Base-by-base conservation (phyloP, 352 stramenopile species). In the Phytophthora crassamura region DNA sequence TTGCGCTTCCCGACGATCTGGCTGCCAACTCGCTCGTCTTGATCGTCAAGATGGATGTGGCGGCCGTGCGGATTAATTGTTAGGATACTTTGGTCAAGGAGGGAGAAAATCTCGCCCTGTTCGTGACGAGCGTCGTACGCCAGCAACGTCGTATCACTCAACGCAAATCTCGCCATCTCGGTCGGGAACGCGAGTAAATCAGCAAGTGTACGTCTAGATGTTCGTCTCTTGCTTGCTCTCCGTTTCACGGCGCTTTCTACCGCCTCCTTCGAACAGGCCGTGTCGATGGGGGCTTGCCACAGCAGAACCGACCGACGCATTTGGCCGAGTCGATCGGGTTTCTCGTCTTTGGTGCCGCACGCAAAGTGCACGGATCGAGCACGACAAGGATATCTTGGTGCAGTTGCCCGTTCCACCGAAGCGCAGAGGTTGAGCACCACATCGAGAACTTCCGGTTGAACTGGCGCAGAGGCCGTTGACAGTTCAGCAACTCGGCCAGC, bases 81-180 rank as follows among this genome's bases (percentile, higher is more conserved):
- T 6, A 89, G 69, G 32, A 91, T 86, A 10, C 52, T 72, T 10
- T 82, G 65, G 39, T 91, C 82, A 16, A 91, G 47, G 8, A 91
- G 36, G 4, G 71, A 69, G 38, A 86, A 91, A 9, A 78, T 76
- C 30, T 76, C 67, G 3, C 65, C 52, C 18, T 87, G 75, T 36
- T 91, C 82, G 28, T 81, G 79, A 9, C 72, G 72, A 28, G 76
- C 70, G 39, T 88, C 82, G 56, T 91, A 91, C 5, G 82, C 82
- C 7, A 81, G 36, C 7, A 91, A 39, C 4, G 79, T 83, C 3
- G 75, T 77, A 34, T 84, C 72, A 22, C 62, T 69, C 0, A 61
- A 46, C 0, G 43, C 47, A 46, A 74, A 69, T n/a, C 64, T 51
- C 20, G 75, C 65, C 28, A 67, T 34, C 11, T 82, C 74, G 0